Percentiles rank a stretch among this genome's conserved stretches.
Conservation (phyloP, 805 yeast species). For the Cyberlindnera maritima region DNA sequence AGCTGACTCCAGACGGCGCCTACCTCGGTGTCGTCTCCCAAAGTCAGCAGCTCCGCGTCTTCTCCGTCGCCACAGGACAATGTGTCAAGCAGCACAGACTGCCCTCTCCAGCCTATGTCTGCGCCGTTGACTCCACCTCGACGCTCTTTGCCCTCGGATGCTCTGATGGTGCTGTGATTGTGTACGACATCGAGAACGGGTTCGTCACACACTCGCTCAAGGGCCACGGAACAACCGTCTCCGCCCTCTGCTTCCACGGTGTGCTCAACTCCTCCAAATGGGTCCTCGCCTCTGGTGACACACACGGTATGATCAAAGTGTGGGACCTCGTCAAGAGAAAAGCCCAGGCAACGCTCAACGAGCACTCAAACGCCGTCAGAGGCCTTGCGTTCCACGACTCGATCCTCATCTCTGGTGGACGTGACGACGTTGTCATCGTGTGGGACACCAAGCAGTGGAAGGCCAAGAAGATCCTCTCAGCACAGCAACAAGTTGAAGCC, state of each 20-base stretch:
- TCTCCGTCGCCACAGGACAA: conserved; percentile 34
- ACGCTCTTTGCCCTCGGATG: conserved; percentile 91
- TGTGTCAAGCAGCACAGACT: conserved; percentile 54
- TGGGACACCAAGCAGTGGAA: conserved; percentile 55
- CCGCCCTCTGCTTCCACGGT: conserved; percentile 75
- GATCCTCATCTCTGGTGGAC: conserved; percentile 74
- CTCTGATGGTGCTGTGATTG: conserved; percentile 87
- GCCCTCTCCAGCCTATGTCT: conserved; percentile 79
- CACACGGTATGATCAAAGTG: conserved; percentile 51
- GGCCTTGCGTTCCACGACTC: conserved; percentile 71
- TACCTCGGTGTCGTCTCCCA: conserved; percentile 74
- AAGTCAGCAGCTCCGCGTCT: conserved; percentile 76
- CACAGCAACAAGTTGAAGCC: conserved; percentile 68
- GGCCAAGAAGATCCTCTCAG: conserved; percentile 65
- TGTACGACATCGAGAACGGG: conserved; percentile 89
- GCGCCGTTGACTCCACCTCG: conserved; percentile 75
- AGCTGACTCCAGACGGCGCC: conserved; percentile 72
- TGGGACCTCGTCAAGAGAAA: conserved; percentile 74
- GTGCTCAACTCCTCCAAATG: conserved; percentile 65
- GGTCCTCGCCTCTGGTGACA: conserved; percentile 75
- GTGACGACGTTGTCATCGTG: conserved; percentile 73
- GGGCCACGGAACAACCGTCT: conserved; percentile 90
- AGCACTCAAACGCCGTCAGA: conserved; percentile 83
- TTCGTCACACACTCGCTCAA: conserved; percentile 84
- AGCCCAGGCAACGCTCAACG: conserved; percentile 58